These are phyloP conservation scores for Amanita pallidorosea DNA, from an alignment of 768 basidiomycete species.

Conservation along the genomic window DNA sequence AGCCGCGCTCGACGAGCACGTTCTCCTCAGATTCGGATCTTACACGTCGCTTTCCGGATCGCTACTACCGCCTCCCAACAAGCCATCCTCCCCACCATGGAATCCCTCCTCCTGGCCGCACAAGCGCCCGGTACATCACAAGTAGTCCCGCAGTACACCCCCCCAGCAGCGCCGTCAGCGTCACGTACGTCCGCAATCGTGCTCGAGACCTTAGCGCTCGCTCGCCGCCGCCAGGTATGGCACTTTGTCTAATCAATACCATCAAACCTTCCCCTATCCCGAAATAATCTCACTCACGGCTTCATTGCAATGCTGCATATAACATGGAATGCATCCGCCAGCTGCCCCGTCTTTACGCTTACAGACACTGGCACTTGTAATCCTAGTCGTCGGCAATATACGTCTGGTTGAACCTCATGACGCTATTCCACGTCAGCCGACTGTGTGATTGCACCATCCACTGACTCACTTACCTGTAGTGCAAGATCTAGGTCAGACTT, in stretches of 20 bases:
- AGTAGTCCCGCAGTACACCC: slow-evolving; percentile 65
- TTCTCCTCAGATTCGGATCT: slow-evolving; percentile 33
- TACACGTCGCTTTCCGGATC: slow-evolving; percentile 29
- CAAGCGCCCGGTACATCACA: slow-evolving; percentile 57
- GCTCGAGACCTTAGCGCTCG: slow-evolving; percentile 62
- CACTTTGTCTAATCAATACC: slow-evolving; percentile 31
- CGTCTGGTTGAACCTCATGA: slow-evolving; percentile 97
- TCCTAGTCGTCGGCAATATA: slow-evolving; percentile 82
- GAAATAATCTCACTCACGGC: slow-evolving; percentile 48
- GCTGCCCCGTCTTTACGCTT: slow-evolving; percentile 78
- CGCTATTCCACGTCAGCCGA: slow-evolving; percentile 35
- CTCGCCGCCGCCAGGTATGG: slow-evolving; percentile 79
- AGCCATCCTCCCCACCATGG: slow-evolving; percentile 66
- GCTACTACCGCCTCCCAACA: slow-evolving; percentile 38
- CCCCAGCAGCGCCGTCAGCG: slow-evolving; percentile 61
- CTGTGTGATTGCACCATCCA: background rate
- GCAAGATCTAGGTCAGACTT: slow-evolving; percentile 97
- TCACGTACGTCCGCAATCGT: slow-evolving; percentile 62
- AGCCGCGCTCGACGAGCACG: slow-evolving; percentile 12
- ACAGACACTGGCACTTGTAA: slow-evolving; percentile 94
- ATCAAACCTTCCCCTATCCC: slow-evolving; percentile 7
- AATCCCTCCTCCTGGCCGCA: slow-evolving; percentile 48
- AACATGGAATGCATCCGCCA: slow-evolving; percentile 79
- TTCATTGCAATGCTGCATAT: slow-evolving; percentile 79
- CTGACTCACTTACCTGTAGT: slow-evolving; percentile 53